Percentiles rank a stretch among this genome's conserved stretches.
These are phyloP conservation scores for Arctostaphylos glauca DNA, from an alignment of 148 eudicot genomes.

Conservation along the genomic window DNA sequence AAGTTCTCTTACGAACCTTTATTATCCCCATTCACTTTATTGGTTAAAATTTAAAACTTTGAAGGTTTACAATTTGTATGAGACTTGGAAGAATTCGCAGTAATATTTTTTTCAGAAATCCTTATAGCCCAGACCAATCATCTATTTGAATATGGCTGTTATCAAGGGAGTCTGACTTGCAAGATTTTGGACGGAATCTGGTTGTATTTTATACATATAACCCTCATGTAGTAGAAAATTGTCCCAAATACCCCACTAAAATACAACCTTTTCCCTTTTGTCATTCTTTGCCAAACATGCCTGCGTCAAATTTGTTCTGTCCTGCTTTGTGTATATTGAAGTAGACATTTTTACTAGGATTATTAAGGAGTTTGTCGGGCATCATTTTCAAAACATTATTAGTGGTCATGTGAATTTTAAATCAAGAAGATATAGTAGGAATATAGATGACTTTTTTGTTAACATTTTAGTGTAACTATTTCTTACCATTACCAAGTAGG, in stretches of 20 bases:
- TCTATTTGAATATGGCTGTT: background rate
- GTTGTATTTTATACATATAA: background rate
- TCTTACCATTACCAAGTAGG: background rate
- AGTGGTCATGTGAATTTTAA: background rate
- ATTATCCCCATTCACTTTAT: background rate
- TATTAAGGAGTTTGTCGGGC: background rate
- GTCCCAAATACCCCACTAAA: background rate
- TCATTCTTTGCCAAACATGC: background rate
- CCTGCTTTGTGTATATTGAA: background rate
- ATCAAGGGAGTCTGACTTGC: background rate
- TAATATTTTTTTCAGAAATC: background rate
- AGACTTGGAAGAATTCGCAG: background rate
- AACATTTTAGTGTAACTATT: background rate
- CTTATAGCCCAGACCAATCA: background rate
- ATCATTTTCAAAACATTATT: background rate
- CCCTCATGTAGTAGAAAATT: background rate
- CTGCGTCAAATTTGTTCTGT: background rate
- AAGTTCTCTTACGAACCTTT: constrained; percentile 38
- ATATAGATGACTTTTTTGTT: background rate
- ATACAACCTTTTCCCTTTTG: background rate
- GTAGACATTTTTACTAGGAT: background rate
- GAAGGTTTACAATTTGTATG: background rate
- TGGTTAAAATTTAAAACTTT: too few species aligned
- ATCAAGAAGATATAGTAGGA: background rate
- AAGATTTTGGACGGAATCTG: background rate